Conservation (phyloP, 2,329 filamentous ascomycete genomes). For the Fusarium sp. region DNA sequence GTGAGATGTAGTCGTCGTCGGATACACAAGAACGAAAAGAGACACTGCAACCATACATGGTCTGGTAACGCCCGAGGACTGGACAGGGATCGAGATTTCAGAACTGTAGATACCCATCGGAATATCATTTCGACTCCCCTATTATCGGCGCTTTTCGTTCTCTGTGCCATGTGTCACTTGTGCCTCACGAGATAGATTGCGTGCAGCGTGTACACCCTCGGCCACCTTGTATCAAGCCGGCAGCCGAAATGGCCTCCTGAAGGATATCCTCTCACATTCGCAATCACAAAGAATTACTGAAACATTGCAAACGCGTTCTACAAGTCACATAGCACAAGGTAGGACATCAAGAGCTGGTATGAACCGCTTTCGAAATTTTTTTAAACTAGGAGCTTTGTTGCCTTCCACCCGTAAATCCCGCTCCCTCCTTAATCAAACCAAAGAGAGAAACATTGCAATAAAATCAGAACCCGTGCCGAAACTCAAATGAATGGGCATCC, state of each 20-base stretch:
- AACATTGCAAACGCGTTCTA: slow-evolving; percentile 17
- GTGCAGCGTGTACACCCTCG: slow-evolving; percentile 6
- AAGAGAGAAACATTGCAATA: slow-evolving; percentile 27
- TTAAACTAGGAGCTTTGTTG: slow-evolving; percentile 9
- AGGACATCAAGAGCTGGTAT: slow-evolving; percentile 5
- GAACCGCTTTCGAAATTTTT: slow-evolving; percentile 32
- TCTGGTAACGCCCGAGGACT: slow-evolving; percentile 9
- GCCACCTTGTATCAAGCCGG: not conserved
- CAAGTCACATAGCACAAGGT: not conserved
- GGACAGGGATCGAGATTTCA: slow-evolving; percentile 17
- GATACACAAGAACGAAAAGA: not conserved
- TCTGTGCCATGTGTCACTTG: slow-evolving; percentile 28
- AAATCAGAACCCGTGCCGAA: slow-evolving; percentile 24
- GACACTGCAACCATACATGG: not conserved
- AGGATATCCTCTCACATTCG: not conserved
- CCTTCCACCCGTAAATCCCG: not conserved
- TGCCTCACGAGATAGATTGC: slow-evolving; percentile 7
- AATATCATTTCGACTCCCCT: slow-evolving; percentile 22
- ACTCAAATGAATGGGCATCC: slow-evolving; percentile 15
- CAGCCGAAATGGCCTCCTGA: not conserved
- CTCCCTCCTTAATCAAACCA: slow-evolving; percentile 23
- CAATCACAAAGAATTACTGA: not conserved
- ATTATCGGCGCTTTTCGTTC: slow-evolving; percentile 33
- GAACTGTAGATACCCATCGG: slow-evolving; percentile 36
- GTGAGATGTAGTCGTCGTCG: slow-evolving; percentile 80